A percentile compares a stretch with the other conserved stretches of the same genome.
These are phyloP conservation scores for Modicella reniformis DNA, from an alignment of 371 early-diverging fungal species.

Conservation along the genomic window DNA sequence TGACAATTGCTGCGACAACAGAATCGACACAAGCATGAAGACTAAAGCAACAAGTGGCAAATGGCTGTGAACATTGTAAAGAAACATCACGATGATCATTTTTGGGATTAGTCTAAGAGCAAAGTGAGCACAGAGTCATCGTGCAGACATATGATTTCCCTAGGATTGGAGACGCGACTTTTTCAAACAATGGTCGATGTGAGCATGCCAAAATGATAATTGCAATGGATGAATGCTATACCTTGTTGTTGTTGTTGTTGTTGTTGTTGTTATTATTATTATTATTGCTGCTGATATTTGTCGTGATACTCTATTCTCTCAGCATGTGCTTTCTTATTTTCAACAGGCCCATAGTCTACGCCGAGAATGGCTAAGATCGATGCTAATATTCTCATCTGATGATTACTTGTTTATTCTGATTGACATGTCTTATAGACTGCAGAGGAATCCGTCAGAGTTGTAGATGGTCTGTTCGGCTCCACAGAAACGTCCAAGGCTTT, in stretches of 20 bases:
- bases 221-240: background rate
- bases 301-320: too few species aligned
- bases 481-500: slow-evolving; percentile 90
- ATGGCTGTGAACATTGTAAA: background rate
- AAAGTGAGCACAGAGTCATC: background rate
- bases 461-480: slow-evolving; percentile 92
- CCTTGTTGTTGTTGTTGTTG: too few species aligned
- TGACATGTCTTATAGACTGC: slow-evolving; percentile 64
- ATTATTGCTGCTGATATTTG: too few species aligned
- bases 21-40: background rate
- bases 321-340: slow-evolving; percentile 24
- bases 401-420: background rate
- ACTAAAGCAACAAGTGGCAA: background rate
- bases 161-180: slow-evolving; percentile 5
- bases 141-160: slow-evolving; percentile 18
- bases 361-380: background rate
- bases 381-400: background rate
- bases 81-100: background rate
- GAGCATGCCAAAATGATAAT: background rate
- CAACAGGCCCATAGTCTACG: background rate
- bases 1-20: background rate
- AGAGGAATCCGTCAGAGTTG: slow-evolving; percentile 87
- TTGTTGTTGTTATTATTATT: too few species aligned
- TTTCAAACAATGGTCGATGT: background rate
- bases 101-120: too few species aligned